Conservation (phyloP, 179 eudicot genomes). For the Silene coronaria region DNA sequence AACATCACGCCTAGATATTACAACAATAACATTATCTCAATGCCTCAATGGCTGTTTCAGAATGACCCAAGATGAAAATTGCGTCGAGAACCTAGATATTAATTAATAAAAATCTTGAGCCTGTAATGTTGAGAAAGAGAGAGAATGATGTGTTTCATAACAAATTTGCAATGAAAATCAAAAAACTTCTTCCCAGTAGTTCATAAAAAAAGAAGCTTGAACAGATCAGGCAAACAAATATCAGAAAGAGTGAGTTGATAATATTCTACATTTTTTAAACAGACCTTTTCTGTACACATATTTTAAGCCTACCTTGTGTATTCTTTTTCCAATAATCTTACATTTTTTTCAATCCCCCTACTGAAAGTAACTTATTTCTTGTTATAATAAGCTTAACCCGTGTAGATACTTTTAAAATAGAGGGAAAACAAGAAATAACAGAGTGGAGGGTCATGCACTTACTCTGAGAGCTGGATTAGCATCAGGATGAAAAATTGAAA, state of each 20-base stretch:
- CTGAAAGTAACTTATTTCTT: background rate
- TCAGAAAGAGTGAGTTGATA: background rate
- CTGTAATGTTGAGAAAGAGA: background rate
- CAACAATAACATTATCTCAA: no score
- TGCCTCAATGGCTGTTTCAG: no score
- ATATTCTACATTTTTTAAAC: background rate
- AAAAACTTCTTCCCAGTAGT: background rate
- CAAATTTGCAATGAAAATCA: background rate
- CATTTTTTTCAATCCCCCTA: no score
- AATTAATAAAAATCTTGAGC: background rate
- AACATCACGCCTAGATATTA: no score
- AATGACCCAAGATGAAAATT: no score
- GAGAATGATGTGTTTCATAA: background rate
- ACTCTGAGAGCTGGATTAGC: conserved; percentile 99
- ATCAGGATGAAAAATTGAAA: conserved; percentile 91
- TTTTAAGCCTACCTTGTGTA: no score
- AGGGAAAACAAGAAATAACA: background rate
- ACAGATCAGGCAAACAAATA: background rate
- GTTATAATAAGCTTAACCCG: background rate
- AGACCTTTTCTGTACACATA: background rate
- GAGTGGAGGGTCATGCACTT: conserved; percentile 24
- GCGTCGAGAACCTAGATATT: background rate
- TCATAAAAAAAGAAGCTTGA: background rate
- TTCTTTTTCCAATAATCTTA: no score
- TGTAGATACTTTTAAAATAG: background rate